phyloP scores from a whole-genome alignment of 345 rosid species.

The Pugionium cornutum region DNA sequence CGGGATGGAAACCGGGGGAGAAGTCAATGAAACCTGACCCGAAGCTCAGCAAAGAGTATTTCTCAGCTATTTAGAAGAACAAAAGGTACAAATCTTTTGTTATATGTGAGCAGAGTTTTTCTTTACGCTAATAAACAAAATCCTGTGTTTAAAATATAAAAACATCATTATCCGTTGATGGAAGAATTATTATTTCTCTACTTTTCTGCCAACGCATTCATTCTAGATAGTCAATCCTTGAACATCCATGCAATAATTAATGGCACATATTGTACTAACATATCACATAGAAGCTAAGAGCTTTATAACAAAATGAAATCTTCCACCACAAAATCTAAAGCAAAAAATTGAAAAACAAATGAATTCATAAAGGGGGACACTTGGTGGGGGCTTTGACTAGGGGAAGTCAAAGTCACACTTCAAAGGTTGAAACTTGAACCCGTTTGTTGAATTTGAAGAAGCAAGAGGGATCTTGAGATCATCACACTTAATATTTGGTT shows the following conservation, averaged over 20 bases:
- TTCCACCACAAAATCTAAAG: too few species aligned
- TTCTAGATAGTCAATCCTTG: too few species aligned
- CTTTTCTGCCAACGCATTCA: too few species aligned
- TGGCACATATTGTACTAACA: too few species aligned
- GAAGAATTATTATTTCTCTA: too few species aligned
- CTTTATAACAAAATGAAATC: too few species aligned
- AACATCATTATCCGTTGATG: too few species aligned
- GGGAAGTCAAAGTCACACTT: conserved; percentile 48
- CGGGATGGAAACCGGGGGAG: conserved; percentile 93
- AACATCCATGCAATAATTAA: too few species aligned
- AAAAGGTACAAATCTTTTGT: conserved; percentile 30
- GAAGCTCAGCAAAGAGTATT: conserved; percentile 84
- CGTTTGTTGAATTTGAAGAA: conserved; percentile 28
- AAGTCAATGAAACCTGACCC: conserved; percentile 95
- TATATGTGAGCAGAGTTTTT: conserved; percentile 34
- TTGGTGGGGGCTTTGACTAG: conserved; percentile 12
- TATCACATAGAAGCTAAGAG: too few species aligned
- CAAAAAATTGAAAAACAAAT: background rate
- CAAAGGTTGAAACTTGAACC: conserved; percentile 29
- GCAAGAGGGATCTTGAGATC: conserved; percentile 54
- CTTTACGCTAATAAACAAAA: background rate
- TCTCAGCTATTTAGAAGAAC: conserved; percentile 47
- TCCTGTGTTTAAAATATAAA: too few species aligned
- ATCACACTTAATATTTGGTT: conserved; percentile 55
- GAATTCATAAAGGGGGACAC: background rate